Evolutionary conservation across 2,329 filamentous ascomycete genomes (phyloP).

Genomic region (Coniochaeta prunicola): DNA sequence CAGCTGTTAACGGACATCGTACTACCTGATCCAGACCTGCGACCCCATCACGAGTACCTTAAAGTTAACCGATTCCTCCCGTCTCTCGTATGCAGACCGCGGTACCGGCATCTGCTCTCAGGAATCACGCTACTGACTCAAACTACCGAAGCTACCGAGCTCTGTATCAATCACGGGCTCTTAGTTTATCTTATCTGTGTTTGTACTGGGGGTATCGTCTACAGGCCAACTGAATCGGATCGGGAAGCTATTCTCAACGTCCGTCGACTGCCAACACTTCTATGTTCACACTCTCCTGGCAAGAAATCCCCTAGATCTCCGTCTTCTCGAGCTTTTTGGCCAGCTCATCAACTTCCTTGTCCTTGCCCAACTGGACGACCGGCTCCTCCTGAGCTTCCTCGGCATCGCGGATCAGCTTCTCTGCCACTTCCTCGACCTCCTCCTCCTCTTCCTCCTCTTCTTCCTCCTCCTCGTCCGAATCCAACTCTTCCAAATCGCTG

Average conservation of each 20-base stretch:
- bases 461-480: conserved; percentile 55
- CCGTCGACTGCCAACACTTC: neutral
- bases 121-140: neutral
- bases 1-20: neutral
- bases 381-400: conserved; percentile 68
- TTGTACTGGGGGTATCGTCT: conserved; percentile 15
- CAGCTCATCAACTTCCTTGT: conserved; percentile 75
- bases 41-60: neutral
- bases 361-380: conserved; percentile 55
- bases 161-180: neutral
- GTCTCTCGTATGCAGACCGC: neutral
- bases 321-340: conserved; percentile 72
- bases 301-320: conserved; percentile 28
- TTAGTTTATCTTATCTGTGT: neutral
- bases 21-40: neutral
- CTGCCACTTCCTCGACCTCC: conserved; percentile 55
- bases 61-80: neutral
- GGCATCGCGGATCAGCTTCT: conserved; percentile 63
- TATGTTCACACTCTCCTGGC: neutral
- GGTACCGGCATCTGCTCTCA: neutral
- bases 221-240: neutral
- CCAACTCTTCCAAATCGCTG: conserved; percentile 75
- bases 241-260: conserved; percentile 2
- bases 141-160: neutral
- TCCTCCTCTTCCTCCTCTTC: conserved; percentile 62